A percentile compares a stretch with the other conserved stretches of the same genome.
Evolutionary conservation across 768 basidiomycete species (phyloP).

Genomic region (Boletales sp.): DNA sequence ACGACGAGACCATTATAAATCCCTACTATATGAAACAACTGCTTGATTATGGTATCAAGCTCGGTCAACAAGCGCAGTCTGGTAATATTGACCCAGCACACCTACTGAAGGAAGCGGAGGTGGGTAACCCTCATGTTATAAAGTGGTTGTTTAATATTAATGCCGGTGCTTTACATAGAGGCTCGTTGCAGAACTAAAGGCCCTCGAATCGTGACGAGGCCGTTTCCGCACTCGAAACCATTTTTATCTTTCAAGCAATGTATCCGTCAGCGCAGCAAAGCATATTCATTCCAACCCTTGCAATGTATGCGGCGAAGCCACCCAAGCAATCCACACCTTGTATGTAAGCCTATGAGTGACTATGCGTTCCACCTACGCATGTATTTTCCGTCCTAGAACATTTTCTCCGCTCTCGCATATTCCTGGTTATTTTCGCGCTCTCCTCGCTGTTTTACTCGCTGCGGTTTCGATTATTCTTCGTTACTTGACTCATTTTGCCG

Average conservation of each 20-base stretch:
- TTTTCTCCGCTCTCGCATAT: slow-evolving; percentile 15
- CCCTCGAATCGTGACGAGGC: slow-evolving; percentile 37
- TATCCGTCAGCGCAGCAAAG: slow-evolving; percentile 23
- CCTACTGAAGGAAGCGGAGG: slow-evolving; percentile 55
- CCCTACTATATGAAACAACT: slow-evolving; percentile 79
- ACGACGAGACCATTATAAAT: slow-evolving; percentile 69
- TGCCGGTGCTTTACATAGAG: slow-evolving; percentile 36
- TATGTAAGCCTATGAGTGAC: slow-evolving; percentile 29
- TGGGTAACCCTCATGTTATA: slow-evolving; percentile 24
- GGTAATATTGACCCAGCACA: slow-evolving; percentile 44
- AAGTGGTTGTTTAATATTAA: not conserved
- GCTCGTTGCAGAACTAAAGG: slow-evolving; percentile 60
- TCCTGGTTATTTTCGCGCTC: slow-evolving; percentile 23
- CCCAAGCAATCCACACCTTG: slow-evolving; percentile 22
- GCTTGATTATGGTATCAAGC: slow-evolving; percentile 63
- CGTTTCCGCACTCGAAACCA: not conserved
- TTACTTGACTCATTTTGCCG: not conserved
- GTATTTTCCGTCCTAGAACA: slow-evolving; percentile 24
- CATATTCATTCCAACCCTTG: slow-evolving; percentile 20
- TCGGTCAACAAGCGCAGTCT: slow-evolving; percentile 43
- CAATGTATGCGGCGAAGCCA: slow-evolving; percentile 27
- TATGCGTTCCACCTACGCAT: slow-evolving; percentile 16
- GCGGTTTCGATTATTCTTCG: slow-evolving; percentile 5
- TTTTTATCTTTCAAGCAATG: slow-evolving; percentile 21
- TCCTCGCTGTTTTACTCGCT: slow-evolving; percentile 19